Conservation (phyloP, 805 yeast species). For the Metschnikowia gelsemii region DNA sequence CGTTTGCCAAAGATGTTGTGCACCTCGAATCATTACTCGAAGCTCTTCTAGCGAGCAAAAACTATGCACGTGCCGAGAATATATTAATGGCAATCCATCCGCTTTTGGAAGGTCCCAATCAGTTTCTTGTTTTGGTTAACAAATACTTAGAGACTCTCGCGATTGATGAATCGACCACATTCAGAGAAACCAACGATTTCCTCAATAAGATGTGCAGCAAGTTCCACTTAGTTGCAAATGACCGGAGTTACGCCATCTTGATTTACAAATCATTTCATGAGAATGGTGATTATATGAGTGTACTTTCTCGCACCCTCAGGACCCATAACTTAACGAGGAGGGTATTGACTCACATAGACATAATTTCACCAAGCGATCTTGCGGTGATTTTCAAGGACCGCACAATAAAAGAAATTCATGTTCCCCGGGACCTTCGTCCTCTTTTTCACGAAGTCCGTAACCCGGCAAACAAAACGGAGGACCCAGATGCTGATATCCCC, state of each 20-base stretch:
- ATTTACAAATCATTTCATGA: conserved; percentile 39
- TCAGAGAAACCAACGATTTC: conserved; percentile 46
- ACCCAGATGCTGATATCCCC: conserved; percentile 16
- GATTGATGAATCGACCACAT: conserved; percentile 36
- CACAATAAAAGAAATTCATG: conserved; percentile 26
- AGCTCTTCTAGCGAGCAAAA: conserved; percentile 67
- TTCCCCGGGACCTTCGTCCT: conserved; percentile 35
- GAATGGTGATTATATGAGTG: conserved; percentile 15
- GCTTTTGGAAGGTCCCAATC: conserved; percentile 38
- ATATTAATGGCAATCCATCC: conserved; percentile 63
- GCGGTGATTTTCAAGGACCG: conserved; percentile 31
- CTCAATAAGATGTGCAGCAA: conserved; percentile 30
- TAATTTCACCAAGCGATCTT: conserved; percentile 50
- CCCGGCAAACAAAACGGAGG: conserved; percentile 6
- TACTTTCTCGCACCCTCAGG: conserved; percentile 13
- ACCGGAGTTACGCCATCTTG: conserved; percentile 60
- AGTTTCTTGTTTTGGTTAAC: conserved; percentile 66
- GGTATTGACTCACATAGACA: conserved; percentile 49
- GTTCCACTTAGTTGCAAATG: conserved; percentile 41
- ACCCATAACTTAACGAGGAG: conserved; percentile 23
- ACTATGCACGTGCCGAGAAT: conserved; percentile 67
- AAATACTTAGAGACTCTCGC: conserved; percentile 52
- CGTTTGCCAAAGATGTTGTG: conserved; percentile 54
- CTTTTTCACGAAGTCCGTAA: conserved; percentile 29
- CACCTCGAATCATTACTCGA: conserved; percentile 77